Conservation (phyloP, 345 rosid species). For the Camelina sativa region DNA sequence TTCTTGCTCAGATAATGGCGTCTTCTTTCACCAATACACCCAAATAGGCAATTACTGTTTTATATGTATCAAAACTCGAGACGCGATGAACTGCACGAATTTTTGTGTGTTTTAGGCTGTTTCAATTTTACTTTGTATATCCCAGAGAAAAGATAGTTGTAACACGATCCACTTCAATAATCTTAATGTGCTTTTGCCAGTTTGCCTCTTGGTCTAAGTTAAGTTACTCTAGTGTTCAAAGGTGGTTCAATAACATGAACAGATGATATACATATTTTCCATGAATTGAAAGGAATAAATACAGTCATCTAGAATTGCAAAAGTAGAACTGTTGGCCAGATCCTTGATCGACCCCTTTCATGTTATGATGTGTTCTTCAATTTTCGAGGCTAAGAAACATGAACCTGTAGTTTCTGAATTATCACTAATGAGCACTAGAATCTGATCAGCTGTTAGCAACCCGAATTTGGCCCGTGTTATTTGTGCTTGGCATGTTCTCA, state of each 20-base stretch:
- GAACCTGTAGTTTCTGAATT: constrained; percentile 10
- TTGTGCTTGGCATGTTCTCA: constrained; percentile 44
- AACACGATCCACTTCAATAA: constrained; percentile 19
- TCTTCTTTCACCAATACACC: constrained; percentile 26
- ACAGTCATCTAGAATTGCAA: constrained; percentile 27
- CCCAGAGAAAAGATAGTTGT: constrained; percentile 19
- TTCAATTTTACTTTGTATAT: constrained; percentile 6
- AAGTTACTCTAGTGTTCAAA: constrained; percentile 27
- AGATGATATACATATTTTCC: constrained; percentile 18
- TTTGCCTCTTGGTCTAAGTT: constrained; percentile 28
- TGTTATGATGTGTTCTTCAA: constrained; percentile 16
- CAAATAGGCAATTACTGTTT: constrained; percentile 25
- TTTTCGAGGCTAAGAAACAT: constrained; percentile 4
- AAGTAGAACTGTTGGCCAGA: not conserved
- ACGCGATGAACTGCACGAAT: constrained; percentile 27
- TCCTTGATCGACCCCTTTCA: constrained; percentile 20
- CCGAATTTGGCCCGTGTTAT: constrained; percentile 7
- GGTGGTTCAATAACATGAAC: constrained; percentile 20
- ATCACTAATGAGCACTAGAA: constrained; percentile 18
- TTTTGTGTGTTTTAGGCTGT: constrained; percentile 25
- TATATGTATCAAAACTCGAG: constrained; percentile 29
- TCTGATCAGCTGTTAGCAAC: constrained; percentile 30
- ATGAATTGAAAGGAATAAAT: constrained; percentile 1
- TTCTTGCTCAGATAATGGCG: constrained; percentile 37
- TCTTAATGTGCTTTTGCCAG: constrained; percentile 18